Evolutionary conservation across 1,284 basidiomycete species (phyloP).

Genomic region (Amylostereum areolatum): DNA sequence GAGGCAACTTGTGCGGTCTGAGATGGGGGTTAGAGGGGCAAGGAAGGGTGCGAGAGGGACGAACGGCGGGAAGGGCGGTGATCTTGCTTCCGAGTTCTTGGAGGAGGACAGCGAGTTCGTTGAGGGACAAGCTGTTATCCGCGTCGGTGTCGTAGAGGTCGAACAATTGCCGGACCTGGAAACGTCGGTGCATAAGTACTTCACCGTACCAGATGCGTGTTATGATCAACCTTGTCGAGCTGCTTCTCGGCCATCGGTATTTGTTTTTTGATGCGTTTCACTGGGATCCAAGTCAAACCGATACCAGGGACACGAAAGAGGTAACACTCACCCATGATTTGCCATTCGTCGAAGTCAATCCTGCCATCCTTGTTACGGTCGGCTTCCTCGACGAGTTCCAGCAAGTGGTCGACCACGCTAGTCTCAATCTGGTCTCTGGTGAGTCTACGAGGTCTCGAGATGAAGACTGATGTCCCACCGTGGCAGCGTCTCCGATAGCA

Average conservation of each 20-base stretch:
- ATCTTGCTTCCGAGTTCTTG: conserved; percentile 86
- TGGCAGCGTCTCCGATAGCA: conserved; percentile 92
- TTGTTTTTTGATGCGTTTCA: conserved; percentile 70
- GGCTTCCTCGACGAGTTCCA: conserved; percentile 85
- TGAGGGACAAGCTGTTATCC: conserved; percentile 78
- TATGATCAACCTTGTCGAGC: conserved; percentile 32
- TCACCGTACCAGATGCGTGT: no score
- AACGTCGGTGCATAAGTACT: no score
- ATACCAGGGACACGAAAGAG: not conserved
- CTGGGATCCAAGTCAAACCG: conserved; percentile 29
- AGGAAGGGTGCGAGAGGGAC: conserved; percentile 19
- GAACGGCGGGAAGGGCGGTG: conserved; percentile 87
- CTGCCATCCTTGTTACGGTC: conserved; percentile 82
- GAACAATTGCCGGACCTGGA: conserved; percentile 75
- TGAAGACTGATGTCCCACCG: conserved; percentile 42
- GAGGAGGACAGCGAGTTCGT: conserved; percentile 86
- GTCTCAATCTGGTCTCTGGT: conserved; percentile 67
- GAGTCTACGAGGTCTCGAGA: no score
- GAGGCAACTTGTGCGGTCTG: conserved; percentile 93
- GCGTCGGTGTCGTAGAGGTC: conserved; percentile 84
- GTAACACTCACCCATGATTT: conserved; percentile 64
- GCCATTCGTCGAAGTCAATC: conserved; percentile 81
- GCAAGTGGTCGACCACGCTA: conserved; percentile 73
- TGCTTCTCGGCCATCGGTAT: conserved; percentile 82
- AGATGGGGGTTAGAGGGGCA: conserved; percentile 2